Evolutionary conservation across 2,329 filamentous ascomycete species (phyloP).

Genomic region (Bertia moriformis): DNA sequence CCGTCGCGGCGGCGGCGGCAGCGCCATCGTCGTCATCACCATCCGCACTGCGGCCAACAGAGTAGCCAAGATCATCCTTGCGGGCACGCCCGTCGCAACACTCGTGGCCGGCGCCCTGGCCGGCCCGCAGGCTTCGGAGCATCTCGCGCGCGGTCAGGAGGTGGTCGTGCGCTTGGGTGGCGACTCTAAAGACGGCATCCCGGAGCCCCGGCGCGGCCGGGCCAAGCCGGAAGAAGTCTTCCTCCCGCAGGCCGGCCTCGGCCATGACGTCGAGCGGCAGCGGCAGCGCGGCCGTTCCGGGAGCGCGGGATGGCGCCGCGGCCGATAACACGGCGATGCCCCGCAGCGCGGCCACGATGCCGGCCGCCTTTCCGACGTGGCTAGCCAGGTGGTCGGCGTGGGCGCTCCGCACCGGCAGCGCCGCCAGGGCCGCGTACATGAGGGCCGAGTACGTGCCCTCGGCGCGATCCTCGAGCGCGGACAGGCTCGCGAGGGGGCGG

Average conservation of each 20-base stretch:
- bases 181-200: slow-evolving; percentile 82
- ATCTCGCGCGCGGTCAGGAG: slow-evolving; percentile 87
- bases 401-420: slow-evolving; percentile 65
- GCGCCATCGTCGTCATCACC: slow-evolving; percentile 10
- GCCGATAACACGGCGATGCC: slow-evolving; percentile 78
- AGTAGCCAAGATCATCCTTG: slow-evolving; percentile 54
- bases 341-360: slow-evolving; percentile 73
- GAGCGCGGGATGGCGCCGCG: slow-evolving; percentile 57
- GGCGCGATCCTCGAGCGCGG: slow-evolving; percentile 70
- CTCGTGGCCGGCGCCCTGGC: slow-evolving; percentile 64
- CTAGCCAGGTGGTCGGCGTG: slow-evolving; percentile 85
- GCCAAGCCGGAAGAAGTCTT: slow-evolving; percentile 74
- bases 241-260: slow-evolving; percentile 64
- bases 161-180: slow-evolving; percentile 88
- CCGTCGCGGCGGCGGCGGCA: slow-evolving; percentile 18
- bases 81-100: slow-evolving; percentile 81
- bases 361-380: slow-evolving; percentile 86
- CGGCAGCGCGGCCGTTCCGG: slow-evolving; percentile 41
- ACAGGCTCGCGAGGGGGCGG: slow-evolving; percentile 61
- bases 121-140: slow-evolving; percentile 64
- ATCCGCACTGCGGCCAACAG: no score
- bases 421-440: slow-evolving; percentile 73
- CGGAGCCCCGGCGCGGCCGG: slow-evolving; percentile 65
- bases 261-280: slow-evolving; percentile 85
- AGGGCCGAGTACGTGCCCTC: slow-evolving; percentile 91